These are phyloP conservation scores for Mychonastes homosphaera DNA, from an alignment of 139 green algal species.

Conservation along the genomic window DNA sequence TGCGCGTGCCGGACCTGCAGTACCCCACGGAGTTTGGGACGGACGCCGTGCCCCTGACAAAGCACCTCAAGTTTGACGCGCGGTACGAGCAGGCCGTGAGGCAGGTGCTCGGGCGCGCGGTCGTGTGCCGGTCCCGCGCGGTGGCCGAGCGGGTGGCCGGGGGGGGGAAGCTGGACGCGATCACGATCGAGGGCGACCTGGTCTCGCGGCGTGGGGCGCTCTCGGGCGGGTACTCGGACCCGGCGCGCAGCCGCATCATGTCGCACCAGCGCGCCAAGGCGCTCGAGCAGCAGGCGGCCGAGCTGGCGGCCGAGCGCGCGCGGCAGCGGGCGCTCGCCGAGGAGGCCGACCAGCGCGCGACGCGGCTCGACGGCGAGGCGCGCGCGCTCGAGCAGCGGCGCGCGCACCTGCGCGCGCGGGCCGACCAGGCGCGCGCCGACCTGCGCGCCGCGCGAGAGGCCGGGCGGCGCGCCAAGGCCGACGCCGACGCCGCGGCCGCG, in stretches of 20 bases:
- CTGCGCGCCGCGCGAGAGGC: too few relatives aligned
- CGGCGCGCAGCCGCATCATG: conserved; percentile 10
- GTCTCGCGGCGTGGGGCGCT: conserved; percentile 16
- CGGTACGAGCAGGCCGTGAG: conserved; percentile 49
- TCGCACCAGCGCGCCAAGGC: conserved; percentile 8
- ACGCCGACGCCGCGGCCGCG: background rate
- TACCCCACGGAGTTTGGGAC: conserved; percentile 46
- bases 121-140: background rate
- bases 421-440: background rate
- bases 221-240: conserved; percentile 12
- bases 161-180: conserved; percentile 20
- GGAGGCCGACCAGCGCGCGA: background rate
- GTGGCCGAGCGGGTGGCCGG: conserved; percentile 12
- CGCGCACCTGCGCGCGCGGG: too few relatives aligned
- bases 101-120: conserved; percentile 25
- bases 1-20: conserved; percentile 27
- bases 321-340: background rate
- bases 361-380: too few relatives aligned
- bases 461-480: conserved; percentile 10
- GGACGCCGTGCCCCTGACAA: conserved; percentile 62
- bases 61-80: conserved; percentile 53
- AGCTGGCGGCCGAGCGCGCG: background rate
- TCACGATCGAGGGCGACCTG: conserved; percentile 29
- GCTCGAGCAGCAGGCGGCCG: conserved; percentile 10
- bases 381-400: too few relatives aligned